phyloP scores from a whole-genome alignment of 2,329 filamentous ascomycete genomes.

The Parastagonospora avenae region DNA sequence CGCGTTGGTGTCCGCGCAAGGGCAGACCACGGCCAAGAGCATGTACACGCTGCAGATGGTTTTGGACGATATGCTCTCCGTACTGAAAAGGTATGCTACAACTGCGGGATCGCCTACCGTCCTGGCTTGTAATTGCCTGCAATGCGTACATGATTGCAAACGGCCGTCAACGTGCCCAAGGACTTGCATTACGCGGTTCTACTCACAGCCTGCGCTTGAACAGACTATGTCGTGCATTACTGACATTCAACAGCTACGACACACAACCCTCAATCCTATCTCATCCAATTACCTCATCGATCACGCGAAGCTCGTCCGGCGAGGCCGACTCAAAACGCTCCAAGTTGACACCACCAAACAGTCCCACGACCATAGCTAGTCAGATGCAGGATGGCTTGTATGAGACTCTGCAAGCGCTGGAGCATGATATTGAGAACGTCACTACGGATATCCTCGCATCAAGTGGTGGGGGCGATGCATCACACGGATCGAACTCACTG shows the following conservation, averaged over 20 bases:
- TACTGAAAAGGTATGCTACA: slow-evolving; percentile 47
- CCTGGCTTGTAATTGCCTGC: background rate
- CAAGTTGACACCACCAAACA: slow-evolving; percentile 45
- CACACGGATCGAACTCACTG: slow-evolving; percentile 34
- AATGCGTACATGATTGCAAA: background rate
- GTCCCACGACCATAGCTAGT: slow-evolving; percentile 43
- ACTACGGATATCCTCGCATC: slow-evolving; percentile 46
- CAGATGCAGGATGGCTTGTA: slow-evolving; percentile 49
- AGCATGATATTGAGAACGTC: slow-evolving; percentile 50
- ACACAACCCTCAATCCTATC: slow-evolving; percentile 54
- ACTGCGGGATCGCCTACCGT: background rate
- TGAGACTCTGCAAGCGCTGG: slow-evolving; percentile 48
- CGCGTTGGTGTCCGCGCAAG: slow-evolving; percentile 30
- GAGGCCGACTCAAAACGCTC: slow-evolving; percentile 54
- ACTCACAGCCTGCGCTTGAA: background rate
- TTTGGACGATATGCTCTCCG: slow-evolving; percentile 49
- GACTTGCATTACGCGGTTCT: background rate
- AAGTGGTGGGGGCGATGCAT: slow-evolving; percentile 29
- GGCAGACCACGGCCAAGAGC: slow-evolving; percentile 16
- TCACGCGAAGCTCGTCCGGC: slow-evolving; percentile 38
- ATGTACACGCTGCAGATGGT: slow-evolving; percentile 36
- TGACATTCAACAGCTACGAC: slow-evolving; percentile 46
- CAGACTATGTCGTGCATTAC: background rate
- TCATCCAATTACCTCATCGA: slow-evolving; percentile 39
- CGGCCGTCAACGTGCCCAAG: background rate